Base-by-base conservation (phyloP, 805 yeast genomes). In the Ascoidea asiatica region DNA sequence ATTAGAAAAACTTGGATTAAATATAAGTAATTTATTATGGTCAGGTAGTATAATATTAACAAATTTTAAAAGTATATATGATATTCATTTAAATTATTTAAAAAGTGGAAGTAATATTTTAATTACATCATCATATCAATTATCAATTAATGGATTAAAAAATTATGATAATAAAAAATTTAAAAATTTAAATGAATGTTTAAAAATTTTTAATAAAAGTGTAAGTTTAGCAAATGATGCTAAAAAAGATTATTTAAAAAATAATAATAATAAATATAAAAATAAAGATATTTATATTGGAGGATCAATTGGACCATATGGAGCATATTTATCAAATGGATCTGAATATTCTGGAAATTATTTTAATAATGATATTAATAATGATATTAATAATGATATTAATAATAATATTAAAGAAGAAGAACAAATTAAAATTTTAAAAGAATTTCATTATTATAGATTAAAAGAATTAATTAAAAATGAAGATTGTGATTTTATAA, bases 251-350 rank as follows among this genome's bases (percentile, higher is more conserved):
- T 29, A 29, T 29, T 15, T 29, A 8, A 8, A 29, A 29, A 29
- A 29, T 29, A 8, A 29, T 11, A 8, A 29, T 11, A 29, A 29
- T 15, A 8, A 29, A 29, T 11, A 29, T 11, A 2, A 8, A 29
- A 3, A 20, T 47, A 29, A 51, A 18, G 43, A 46, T 43, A 23
- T 54, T 4, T 53, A 52, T 38, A 66, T 79, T 4, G 75, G 74
- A 1, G 94, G 84, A 0, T 74, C 84, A 5, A 60, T 83, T 36
- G 95, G 95, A 0, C 86, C 95, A 0, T 85, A 75, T 56, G 94
- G 89, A 1, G 83, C 89, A 0, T 76, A 62, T 50, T 55, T 81
- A 36, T 75, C 81, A 22, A 68, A 75, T 49, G 87, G 88, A 0
- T 68, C 81, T 0, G 95, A 85, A 53, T 85, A 79, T 52, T 75